Evolutionary conservation across 345 rosid genomes (phyloP), one percentile per base, ranked within the genome.

Genomic region (Syzygium aromaticum): DNA sequence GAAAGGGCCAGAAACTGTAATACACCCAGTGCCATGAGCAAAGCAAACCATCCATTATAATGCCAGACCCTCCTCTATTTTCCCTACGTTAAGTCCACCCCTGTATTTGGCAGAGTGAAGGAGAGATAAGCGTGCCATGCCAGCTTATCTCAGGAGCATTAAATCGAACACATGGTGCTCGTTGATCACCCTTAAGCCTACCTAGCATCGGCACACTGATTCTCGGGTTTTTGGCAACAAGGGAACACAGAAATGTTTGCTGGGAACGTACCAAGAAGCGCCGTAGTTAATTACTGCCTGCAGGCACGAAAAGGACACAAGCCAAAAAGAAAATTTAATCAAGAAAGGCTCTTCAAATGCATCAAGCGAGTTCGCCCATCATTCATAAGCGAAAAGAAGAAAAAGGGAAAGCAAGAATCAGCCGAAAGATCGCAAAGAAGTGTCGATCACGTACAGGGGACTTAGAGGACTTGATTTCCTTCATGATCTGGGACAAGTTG

Each of bases 271-370:
- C 95, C 96, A 93, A 15, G 95, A 93, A 14, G 96, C 95, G n/a
- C 96, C 96, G 43, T 93, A 94, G 87, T 92, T 95, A 90, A 95
- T 89, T 56, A 92, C 92, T 7, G 93, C 92, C 97, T 93, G 93
- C 89, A 85, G 88, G 27, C 82, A 85, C 52, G 52, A 52, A 40
- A 84, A 38, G 53, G 73, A n/a, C 38, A 17, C 14, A 61, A n/a
- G 7, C 73, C 33, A 6, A 61, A 28, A 3, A n/a, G 73, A 61
- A 61, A 7, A 61, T 0, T 13, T 3, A n/a, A 61, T 61, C 73
- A 61, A n/a, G 38, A n/a, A 61, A 16, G 30, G 73, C 73, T 61
- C 73, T 61, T 4, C 6, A 38, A 73, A 33, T 9, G 82, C 82
- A 73, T 19, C 38, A 61, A n/a, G 16, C n/a, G 73, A n/a, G 73